phyloP scores from a whole-genome alignment of 257 asterid species.

The Solanum boliviense region DNA sequence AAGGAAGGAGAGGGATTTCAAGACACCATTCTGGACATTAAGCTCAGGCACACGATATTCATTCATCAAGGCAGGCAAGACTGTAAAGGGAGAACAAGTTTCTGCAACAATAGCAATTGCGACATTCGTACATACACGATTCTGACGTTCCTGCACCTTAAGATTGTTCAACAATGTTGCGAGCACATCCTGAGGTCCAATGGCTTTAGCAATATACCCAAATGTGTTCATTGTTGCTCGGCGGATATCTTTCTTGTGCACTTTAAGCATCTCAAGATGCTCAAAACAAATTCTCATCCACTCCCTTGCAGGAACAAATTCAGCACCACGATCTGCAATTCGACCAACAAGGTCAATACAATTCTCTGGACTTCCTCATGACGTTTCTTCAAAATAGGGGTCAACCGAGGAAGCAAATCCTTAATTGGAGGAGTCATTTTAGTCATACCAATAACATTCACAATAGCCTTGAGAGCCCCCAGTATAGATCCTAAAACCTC shows the following conservation, averaged over 20 bases:
- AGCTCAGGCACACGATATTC: conserved; percentile 90
- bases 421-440: conserved; percentile 93
- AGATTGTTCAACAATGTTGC: conserved; percentile 81
- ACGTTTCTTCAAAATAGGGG: conserved; percentile 85
- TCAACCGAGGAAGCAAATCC: conserved; percentile 86
- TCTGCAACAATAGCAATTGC: conserved; percentile 96
- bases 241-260: conserved; percentile 91
- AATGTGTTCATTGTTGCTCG: conserved; percentile 85
- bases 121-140: conserved; percentile 91
- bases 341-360: conserved; percentile 89
- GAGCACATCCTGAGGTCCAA: conserved; percentile 84
- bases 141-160: conserved; percentile 89
- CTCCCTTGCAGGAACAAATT: conserved; percentile 86
- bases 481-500: conserved; percentile 83
- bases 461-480: conserved; percentile 86
- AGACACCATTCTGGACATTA: conserved; percentile 84
- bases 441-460: conserved; percentile 89
- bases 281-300: conserved; percentile 96
- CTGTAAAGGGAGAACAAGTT: conserved; percentile 84
- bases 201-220: conserved; percentile 85
- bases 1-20: conserved; percentile 74
- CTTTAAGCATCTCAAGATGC: conserved; percentile 94
- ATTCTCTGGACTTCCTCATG: conserved; percentile 92
- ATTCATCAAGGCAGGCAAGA: conserved; percentile 80
- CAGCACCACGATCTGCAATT: conserved; percentile 91